Evolutionary conservation across 495 filamentous ascomycete genomes (phyloP).

Genomic region (Tuber calosporum): DNA sequence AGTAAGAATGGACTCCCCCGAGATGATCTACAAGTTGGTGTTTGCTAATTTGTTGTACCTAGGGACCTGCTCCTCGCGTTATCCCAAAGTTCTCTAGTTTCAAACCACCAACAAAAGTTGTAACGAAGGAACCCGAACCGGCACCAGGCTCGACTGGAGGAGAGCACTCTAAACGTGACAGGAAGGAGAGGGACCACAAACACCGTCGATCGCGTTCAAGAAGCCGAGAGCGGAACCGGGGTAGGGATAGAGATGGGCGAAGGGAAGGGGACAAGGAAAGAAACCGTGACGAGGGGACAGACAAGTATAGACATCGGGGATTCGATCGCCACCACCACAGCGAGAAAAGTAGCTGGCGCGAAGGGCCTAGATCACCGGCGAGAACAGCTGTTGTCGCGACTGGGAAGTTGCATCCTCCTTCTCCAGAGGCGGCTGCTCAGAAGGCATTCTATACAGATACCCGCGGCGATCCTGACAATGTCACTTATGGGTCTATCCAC

Average conservation of each 20-base stretch:
- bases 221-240: conserved; percentile 21
- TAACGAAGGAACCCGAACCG: conserved; percentile 17
- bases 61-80: conserved; percentile 30
- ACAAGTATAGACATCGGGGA: conserved; percentile 2
- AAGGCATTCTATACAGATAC: conserved; percentile 46
- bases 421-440: conserved; percentile 27
- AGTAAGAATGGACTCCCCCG: neutral
- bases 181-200: conserved; percentile 8
- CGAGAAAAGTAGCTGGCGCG: conserved; percentile 17
- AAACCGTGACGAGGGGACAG: conserved; percentile 11
- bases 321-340: conserved; percentile 8
- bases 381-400: conserved; percentile 7
- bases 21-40: neutral
- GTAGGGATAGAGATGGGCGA: conserved; percentile 9
- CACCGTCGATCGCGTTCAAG: conserved; percentile 20
- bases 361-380: conserved; percentile 12
- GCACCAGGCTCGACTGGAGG: conserved; percentile 5
- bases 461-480: conserved; percentile 56
- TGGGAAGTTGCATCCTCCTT: conserved; percentile 22
- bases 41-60: conserved; percentile 4
- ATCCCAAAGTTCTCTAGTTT: conserved; percentile 41
- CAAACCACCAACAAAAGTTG: conserved; percentile 15
- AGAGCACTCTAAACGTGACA: conserved; percentile 8
- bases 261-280: conserved; percentile 14
- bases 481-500: conserved; percentile 56